Evolutionary conservation across 352 stramenopile genomes (phyloP).

Genomic region (Pilasporangium apinafurcum): DNA sequence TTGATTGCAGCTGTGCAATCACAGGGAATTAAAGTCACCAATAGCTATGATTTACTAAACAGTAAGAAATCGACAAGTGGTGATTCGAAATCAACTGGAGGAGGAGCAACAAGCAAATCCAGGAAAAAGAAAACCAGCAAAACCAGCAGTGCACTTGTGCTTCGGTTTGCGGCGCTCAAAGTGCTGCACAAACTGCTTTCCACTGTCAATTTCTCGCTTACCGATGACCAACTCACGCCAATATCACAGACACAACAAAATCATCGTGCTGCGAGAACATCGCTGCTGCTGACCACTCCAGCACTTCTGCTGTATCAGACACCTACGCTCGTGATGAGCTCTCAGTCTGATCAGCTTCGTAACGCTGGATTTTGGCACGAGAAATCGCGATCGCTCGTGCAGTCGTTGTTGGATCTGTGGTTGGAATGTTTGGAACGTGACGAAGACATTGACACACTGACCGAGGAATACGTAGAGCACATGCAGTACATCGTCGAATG

Average conservation of each 20-base stretch:
- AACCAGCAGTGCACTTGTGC: constrained; percentile 22
- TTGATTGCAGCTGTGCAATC: constrained; percentile 54
- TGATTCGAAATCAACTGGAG: constrained; percentile 12
- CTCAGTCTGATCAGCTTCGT: constrained; percentile 23
- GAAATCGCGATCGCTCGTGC: constrained; percentile 53
- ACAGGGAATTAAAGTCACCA: constrained; percentile 72
- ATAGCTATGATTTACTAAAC: constrained; percentile 63
- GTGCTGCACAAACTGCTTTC: constrained; percentile 62
- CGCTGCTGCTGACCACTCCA: constrained; percentile 15
- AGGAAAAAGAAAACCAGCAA: constrained; percentile 35
- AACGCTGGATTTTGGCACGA: constrained; percentile 57
- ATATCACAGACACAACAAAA: neutral
- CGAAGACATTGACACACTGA: constrained; percentile 47
- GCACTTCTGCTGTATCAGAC: constrained; percentile 49
- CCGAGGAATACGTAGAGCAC: constrained; percentile 61
- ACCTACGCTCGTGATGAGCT: constrained; percentile 21
- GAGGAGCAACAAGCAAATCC: constrained; percentile 12
- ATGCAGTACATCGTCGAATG: constrained; percentile 79
- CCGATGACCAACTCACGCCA: neutral
- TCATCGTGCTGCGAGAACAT: constrained; percentile 3
- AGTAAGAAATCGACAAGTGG: constrained; percentile 7
- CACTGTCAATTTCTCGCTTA: constrained; percentile 28
- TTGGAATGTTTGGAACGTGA: constrained; percentile 64
- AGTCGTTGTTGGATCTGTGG: constrained; percentile 66
- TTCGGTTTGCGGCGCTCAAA: constrained; percentile 55